A percentile compares a stretch with the other conserved stretches of the same genome.
phyloP scores from a whole-genome alignment of 805 yeast species.

The Cyberlindnera lachancei region DNA sequence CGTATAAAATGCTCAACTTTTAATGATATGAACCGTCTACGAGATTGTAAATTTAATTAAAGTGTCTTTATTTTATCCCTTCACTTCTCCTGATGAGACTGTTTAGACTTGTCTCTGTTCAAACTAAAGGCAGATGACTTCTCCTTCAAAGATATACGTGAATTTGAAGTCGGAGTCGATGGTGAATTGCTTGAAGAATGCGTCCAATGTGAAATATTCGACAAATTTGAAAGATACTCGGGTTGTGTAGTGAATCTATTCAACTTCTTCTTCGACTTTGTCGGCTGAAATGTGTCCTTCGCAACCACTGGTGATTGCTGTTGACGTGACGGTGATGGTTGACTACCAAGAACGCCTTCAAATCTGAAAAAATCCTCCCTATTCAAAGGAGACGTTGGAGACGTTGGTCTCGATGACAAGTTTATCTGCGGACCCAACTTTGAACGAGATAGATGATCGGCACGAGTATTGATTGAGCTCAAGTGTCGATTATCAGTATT shows the following conservation, averaged over 20 bases:
- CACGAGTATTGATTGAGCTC: conserved; percentile 18
- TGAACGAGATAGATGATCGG: conserved; percentile 2
- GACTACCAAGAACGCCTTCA: conserved; percentile 27
- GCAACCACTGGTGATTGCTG: too few species aligned
- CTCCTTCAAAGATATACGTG: conserved; percentile 11
- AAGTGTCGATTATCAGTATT: conserved; percentile 20
- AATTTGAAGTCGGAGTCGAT: conserved; percentile 4
- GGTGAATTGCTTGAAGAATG: too few species aligned
- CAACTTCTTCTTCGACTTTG: conserved; percentile 11
- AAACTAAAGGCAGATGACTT: conserved; percentile 21
- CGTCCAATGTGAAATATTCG: conserved; percentile 2
- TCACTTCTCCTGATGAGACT: too few species aligned
- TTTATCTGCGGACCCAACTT: conserved; percentile 8
- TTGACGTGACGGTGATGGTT: too few species aligned
- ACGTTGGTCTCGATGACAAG: conserved; percentile 14
- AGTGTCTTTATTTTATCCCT: too few species aligned
- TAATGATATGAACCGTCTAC: too few species aligned
- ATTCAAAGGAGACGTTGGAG: conserved; percentile 23
- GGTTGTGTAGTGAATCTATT: conserved; percentile 14
- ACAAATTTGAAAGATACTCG: conserved; percentile 1
- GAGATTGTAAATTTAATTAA: too few species aligned
- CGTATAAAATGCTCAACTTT: not conserved
- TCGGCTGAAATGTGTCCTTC: too few species aligned
- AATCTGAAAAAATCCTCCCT: conserved; percentile 38
- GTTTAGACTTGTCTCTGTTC: conserved; percentile 17